Percentiles rank a stretch among this genome's conserved stretches.
Evolutionary conservation across 208 protist genomes (phyloP).

Genomic region (Leishmania braziliensis): DNA sequence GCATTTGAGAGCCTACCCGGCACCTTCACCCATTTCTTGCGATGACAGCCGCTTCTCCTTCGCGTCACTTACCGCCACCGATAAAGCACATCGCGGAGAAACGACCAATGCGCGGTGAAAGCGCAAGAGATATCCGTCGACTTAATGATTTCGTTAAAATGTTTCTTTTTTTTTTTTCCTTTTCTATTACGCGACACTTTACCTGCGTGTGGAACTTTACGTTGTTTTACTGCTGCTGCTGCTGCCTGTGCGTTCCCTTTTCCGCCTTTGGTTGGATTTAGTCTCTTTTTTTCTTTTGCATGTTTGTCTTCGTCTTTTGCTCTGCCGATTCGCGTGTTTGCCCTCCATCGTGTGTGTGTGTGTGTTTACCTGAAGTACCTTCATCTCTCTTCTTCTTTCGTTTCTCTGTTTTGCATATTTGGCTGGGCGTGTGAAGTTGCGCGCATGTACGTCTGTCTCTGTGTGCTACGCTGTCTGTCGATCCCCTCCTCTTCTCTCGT

Average conservation of each 20-base stretch:
- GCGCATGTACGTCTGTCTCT: neutral
- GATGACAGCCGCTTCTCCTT: neutral
- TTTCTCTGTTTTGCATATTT: neutral
- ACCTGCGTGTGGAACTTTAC: neutral
- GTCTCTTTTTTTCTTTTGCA: neutral
- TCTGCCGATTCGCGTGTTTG: neutral
- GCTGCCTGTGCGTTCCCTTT: neutral
- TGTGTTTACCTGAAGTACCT: neutral
- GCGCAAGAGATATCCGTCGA: no score
- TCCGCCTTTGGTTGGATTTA: neutral
- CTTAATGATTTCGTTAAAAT: no score
- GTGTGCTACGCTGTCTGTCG: neutral
- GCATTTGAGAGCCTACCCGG: neutral
- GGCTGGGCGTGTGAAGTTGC: neutral
- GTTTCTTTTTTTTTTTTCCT: neutral
- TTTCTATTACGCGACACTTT: neutral
- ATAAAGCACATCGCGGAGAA: no score
- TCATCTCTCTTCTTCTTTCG: neutral
- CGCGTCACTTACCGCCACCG: neutral
- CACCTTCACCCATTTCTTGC: neutral
- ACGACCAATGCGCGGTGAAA: no score
- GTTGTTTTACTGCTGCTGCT: neutral
- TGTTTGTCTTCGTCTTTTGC: no score
- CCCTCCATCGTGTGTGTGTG: neutral
- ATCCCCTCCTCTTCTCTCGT: neutral